Conservation (phyloP, 2,329 filamentous ascomycete genomes). For the Pleurostoma richardsiae region DNA sequence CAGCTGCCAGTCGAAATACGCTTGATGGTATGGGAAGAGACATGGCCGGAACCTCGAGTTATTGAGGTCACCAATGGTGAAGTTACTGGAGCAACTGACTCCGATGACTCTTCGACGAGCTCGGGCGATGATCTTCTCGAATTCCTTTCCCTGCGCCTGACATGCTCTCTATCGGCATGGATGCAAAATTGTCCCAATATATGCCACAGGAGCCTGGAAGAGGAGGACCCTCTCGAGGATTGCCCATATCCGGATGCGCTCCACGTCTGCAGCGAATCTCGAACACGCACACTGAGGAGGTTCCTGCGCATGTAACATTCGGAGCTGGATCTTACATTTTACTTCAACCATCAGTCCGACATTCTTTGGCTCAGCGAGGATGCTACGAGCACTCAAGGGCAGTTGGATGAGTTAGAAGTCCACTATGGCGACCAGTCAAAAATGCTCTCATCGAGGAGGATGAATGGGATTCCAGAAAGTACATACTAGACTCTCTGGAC, state of each 20-base stretch:
- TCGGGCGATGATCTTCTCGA: slow-evolving; percentile 6
- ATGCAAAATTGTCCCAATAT: too few relatives aligned
- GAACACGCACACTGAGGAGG: slow-evolving; percentile 5
- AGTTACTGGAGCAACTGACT: neutral
- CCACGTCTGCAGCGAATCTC: slow-evolving; percentile 8
- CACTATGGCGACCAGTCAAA: too few relatives aligned
- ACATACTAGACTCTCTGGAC: too few relatives aligned
- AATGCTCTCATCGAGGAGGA: too few relatives aligned
- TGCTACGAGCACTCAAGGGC: too few relatives aligned
- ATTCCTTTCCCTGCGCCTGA: slow-evolving; percentile 4
- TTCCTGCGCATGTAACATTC: slow-evolving; percentile 9
- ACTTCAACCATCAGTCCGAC: slow-evolving; percentile 7
- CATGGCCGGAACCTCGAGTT: slow-evolving; percentile 7
- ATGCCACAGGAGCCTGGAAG: too few relatives aligned
- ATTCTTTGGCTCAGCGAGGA: slow-evolving; percentile 11
- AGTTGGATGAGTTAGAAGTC: too few relatives aligned
- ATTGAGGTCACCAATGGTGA: slow-evolving; percentile 7
- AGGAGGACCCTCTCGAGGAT: slow-evolving; percentile 3
- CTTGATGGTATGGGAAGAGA: slow-evolving; percentile 8
- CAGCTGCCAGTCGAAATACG: slow-evolving; percentile 9
- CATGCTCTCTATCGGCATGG: too few relatives aligned
- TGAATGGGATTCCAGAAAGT: too few relatives aligned
- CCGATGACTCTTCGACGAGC: slow-evolving; percentile 4
- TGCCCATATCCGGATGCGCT: slow-evolving; percentile 7
- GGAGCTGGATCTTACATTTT: slow-evolving; percentile 5